phyloP scores from a whole-genome alignment of 176 grass and related monocot genomes.

The Leersia perrieri region DNA sequence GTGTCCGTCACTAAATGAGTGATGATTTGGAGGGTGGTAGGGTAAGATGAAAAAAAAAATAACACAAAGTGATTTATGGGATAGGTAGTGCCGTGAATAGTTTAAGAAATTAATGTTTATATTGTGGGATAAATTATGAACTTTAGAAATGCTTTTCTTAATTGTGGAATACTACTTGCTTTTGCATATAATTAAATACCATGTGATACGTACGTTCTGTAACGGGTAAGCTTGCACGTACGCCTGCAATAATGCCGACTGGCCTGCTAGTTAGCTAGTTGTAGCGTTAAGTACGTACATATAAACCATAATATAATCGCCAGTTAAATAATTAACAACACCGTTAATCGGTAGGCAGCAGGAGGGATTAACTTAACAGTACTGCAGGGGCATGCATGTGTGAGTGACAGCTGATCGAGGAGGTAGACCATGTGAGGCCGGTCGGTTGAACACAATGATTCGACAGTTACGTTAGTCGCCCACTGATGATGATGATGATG shows the following conservation, averaged over 20 bases:
- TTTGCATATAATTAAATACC: not conserved
- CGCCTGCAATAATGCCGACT: not conserved
- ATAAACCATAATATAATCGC: not conserved
- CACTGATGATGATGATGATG: not conserved
- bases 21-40: too few relatives aligned
- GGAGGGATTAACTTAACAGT: not conserved
- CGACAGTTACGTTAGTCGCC: not conserved
- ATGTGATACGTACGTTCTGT: not conserved
- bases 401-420: not conserved
- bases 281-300: not conserved
- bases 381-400: not conserved
- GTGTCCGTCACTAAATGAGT: too few relatives aligned
- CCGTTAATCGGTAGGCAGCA: too few relatives aligned
- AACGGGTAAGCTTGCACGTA: not conserved
- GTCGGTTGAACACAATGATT: conserved; percentile 21
- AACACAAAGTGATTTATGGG: too few relatives aligned
- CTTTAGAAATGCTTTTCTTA: too few relatives aligned
- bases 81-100: too few relatives aligned
- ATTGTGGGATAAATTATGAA: too few relatives aligned
- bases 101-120: too few relatives aligned
- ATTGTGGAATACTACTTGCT: too few relatives aligned
- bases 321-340: too few relatives aligned
- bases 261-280: not conserved
- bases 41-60: too few relatives aligned
- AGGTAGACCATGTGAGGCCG: conserved; percentile 11